Base-by-base conservation (phyloP, 148 eudicot species). In the Arbutus unedo region DNA sequence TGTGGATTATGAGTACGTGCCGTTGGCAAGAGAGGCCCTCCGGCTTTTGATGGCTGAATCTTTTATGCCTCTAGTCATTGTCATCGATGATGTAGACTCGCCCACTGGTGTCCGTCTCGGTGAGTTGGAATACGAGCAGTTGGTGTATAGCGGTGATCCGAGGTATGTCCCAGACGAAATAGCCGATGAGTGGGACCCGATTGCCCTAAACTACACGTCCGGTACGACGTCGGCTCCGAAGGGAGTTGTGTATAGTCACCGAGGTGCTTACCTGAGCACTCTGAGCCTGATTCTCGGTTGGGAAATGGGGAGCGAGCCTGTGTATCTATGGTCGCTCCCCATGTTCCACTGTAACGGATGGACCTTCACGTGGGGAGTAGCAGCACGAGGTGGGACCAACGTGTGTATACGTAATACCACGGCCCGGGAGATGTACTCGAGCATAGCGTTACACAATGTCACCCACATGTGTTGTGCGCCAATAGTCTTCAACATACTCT, bases 281-380 rank as follows among this genome's bases (percentile, higher is more conserved):
- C 78, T 95, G 23, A 92, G 96, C 81, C 41, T 95, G 85, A 84
- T 92, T 51, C 73, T 92, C 8, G 96, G 91, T 0, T 95, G 96
- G 98, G 95, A 91, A 81, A 95, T 95, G 98, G 90, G 88, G 59
- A 89, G 86, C 3, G 95, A 83, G 64, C 94, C 98, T 4, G 92
- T 95, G 1, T 95, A 93, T 47, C 57, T 95, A 16, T 95, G 98
- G 98, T 88, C 98, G 9, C 91, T 95, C 9, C 98, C 98, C 11
- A 95, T 95, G 98, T 95, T 95, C 85, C 98, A 95, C 74, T 95
- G 98, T 83, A 95, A 95, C 25, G 98, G 98, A 8, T 95, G 98
- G 98, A 95, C 98, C 21, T 92, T 95, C 89, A 93, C 98, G 4
- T 95, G 98, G 98, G 98, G 98, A 4, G 87, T 93, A 3, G 98